Evolutionary conservation across 352 stramenopile genomes (phyloP), one percentile per base, ranked within the genome.

Genomic region (Phytopythium litorale): DNA sequence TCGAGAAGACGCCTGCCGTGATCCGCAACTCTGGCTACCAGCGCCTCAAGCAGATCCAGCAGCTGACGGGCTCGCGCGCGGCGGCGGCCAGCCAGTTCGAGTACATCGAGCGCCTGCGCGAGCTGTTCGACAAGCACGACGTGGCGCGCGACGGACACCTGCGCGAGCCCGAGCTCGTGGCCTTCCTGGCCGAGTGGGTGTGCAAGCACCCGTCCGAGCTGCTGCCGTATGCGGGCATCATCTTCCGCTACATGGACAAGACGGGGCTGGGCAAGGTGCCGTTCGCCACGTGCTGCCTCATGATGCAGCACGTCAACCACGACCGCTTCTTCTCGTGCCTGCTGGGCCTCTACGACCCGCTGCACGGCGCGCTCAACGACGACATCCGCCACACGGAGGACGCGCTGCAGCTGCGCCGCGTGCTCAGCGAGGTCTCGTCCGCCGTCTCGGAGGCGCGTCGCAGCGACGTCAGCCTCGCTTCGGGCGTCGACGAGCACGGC

Each of bases 201-300:
- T 92, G 81, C 63, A 93, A 93, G 64, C 87, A 91, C 54, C 79
- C 82, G 38, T 91, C 78, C 9, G 82, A 93, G 62, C 58, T 95
- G 35, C 65, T 93, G 42, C 83, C 84, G 23, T 91, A 86, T 32
- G 88, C 84, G 52, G 77, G 84, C 30, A 84, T 91, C 35, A 91
- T 95, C 38, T 93, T 93, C 72, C 79, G 86, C 3, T 95, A 95
- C 65, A 93, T 95, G 87, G 87, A 95, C 71, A 95, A 95, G 65
- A 91, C 86, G 62, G 73, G 81, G 18, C 56, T 95, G 23, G 87
- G 87, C 43, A 79, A 83, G 23, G 80, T 95, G 40, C 84, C 82
- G 4, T 95, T 95, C 45, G 79, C 87, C 37, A 93, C 87, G 23
- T 92, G 83, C 61, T 95, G 84, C 53, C 72, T 95, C 25, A 92